These are phyloP conservation scores for Clonostachys solani DNA, from an alignment of 2,329 filamentous ascomycete genomes.

Conservation along the genomic window DNA sequence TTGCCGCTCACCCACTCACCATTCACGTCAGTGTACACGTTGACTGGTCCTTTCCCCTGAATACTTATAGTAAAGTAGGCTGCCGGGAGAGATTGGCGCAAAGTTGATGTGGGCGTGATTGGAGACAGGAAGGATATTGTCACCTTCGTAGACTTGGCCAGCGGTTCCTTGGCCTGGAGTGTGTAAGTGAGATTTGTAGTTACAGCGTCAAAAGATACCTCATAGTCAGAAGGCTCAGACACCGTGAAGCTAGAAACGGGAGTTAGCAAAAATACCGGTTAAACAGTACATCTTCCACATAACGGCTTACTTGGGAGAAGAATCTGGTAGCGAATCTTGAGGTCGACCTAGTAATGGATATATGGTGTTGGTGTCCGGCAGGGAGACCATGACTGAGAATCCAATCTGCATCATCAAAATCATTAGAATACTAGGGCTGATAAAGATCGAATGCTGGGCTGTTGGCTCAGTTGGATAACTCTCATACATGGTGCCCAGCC, in stretches of 20 bases:
- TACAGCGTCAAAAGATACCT: slow-evolving; percentile 42
- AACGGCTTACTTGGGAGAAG: no score
- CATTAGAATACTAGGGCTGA: no score
- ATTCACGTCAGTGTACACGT: slow-evolving; percentile 65
- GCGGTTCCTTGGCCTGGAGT: slow-evolving; percentile 19
- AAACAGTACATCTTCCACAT: no score
- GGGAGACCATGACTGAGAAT: slow-evolving; percentile 43
- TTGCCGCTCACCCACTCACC: slow-evolving; percentile 82
- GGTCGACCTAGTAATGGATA: slow-evolving; percentile 47
- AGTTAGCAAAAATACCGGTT: no score
- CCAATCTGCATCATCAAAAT: slow-evolving; percentile 28
- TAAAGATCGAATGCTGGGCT: no score
- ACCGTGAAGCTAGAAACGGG: slow-evolving; percentile 24
- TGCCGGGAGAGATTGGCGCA: slow-evolving; percentile 78
- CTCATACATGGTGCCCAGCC: slow-evolving; percentile 58
- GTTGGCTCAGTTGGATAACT: neutral
- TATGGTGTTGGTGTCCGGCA: slow-evolving; percentile 33
- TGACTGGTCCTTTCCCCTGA: slow-evolving; percentile 59
- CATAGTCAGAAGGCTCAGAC: slow-evolving; percentile 34
- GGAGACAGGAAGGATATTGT: slow-evolving; percentile 63
- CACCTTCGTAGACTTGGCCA: slow-evolving; percentile 23
- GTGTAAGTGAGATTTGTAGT: slow-evolving; percentile 44
- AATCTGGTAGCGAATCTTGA: slow-evolving; percentile 36
- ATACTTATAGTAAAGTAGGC: slow-evolving; percentile 72
- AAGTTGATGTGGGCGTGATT: slow-evolving; percentile 75